Evolutionary conservation across 2,329 filamentous ascomycete species (phyloP).

Genomic region (Zymoseptoria brevis): DNA sequence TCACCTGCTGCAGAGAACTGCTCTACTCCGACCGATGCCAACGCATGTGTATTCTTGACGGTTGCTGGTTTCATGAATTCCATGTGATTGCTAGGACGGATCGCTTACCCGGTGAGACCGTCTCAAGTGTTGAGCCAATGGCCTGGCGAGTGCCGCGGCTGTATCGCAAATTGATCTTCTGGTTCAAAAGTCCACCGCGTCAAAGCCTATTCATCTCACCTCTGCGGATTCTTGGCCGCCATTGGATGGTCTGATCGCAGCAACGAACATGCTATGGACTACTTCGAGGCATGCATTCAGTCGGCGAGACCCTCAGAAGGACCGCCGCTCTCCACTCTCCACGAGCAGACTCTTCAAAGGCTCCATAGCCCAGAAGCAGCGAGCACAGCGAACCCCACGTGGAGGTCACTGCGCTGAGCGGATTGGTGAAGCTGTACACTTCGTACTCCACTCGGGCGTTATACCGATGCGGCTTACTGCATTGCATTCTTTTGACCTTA

Average conservation of each 20-base stretch:
- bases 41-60: not conserved
- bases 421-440: not conserved
- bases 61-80: not conserved
- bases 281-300: not conserved
- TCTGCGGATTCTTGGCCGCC: not conserved
- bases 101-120: not conserved
- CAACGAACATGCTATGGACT: not conserved
- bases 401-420: not conserved
- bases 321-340: not conserved
- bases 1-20: not conserved
- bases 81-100: not conserved
- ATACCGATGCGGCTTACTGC: not conserved
- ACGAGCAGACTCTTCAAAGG: not conserved
- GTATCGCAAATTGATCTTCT: not conserved
- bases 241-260: not conserved
- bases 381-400: not conserved
- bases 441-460: not conserved
- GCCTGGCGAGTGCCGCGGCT: not conserved
- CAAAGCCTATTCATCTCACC: not conserved
- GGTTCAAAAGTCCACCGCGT: not conserved
- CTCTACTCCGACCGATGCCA: not conserved
- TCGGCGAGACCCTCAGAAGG: not conserved
- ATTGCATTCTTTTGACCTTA: not conserved
- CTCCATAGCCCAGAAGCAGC: not conserved
- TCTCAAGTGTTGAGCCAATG: not conserved